These are phyloP conservation scores for Boechera divaricarpa DNA, from an alignment of 345 rosid genomes.

Conservation along the genomic window DNA sequence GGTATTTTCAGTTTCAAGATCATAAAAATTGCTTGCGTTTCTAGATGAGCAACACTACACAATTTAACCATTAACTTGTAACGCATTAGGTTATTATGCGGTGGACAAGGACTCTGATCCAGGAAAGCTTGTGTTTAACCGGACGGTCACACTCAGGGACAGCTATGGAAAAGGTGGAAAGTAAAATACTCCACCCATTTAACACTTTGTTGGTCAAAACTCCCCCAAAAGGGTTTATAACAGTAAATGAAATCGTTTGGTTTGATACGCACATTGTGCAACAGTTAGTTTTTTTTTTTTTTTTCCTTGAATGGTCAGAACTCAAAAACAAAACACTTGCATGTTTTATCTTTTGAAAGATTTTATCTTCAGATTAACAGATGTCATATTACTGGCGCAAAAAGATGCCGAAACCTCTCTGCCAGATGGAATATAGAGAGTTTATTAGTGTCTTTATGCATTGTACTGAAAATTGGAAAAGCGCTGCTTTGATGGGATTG, in stretches of 20 bases:
- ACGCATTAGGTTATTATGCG: constrained; percentile 68
- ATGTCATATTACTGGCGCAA: background rate
- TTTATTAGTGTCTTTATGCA: constrained; percentile 23
- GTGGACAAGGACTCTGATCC: constrained; percentile 80
- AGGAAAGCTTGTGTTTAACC: constrained; percentile 80
- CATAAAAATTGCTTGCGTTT: background rate
- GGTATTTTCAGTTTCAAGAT: constrained; percentile 52
- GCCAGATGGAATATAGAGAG: constrained; percentile 8
- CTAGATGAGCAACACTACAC: background rate
- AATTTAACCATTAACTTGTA: constrained; percentile 26
- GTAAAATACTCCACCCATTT: constrained; percentile 35
- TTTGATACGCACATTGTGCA: constrained; percentile 28
- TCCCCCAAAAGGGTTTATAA: background rate
- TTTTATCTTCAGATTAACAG: background rate
- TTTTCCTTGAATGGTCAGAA: background rate
- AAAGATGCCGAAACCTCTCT: background rate
- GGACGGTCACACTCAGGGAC: constrained; percentile 78
- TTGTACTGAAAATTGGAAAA: constrained; percentile 13
- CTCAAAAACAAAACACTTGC: background rate
- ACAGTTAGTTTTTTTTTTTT: background rate
- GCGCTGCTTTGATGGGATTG: constrained; percentile 31
- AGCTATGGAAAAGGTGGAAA: constrained; percentile 60
- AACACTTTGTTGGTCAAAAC: constrained; percentile 24
- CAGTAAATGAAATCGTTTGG: constrained; percentile 31
- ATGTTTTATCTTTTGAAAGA: background rate